Evolutionary conservation across 208 protist species (phyloP).

Genomic region (Trypanosoma boissoni): DNA sequence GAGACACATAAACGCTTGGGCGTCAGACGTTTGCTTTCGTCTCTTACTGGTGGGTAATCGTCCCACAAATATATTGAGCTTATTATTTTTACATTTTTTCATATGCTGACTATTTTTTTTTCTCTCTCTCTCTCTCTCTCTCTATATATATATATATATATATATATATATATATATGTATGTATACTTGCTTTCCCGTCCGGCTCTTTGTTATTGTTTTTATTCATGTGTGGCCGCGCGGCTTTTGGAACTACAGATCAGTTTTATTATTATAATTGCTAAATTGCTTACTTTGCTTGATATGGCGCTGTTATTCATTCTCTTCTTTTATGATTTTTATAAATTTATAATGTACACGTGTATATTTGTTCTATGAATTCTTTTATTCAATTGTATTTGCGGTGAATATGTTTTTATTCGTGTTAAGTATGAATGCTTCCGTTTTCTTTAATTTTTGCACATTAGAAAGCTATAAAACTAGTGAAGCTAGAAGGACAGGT

Average conservation of each 20-base stretch:
- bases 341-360: no score
- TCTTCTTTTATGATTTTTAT: slow-evolving; percentile 8
- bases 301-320: no score
- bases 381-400: not conserved
- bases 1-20: slow-evolving; percentile 66
- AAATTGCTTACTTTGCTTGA: no score
- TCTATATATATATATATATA: not conserved
- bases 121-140: slow-evolving; percentile 8
- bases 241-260: no score
- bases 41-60: slow-evolving; percentile 6
- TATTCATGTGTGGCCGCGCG: no score
- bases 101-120: slow-evolving; percentile 1
- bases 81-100: slow-evolving; percentile 12
- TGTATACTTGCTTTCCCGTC: not conserved
- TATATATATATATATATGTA: not conserved
- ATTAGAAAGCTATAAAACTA: slow-evolving; percentile 9
- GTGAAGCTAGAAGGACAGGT: not conserved
- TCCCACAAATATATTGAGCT: not conserved
- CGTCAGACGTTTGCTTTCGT: slow-evolving; percentile 31
- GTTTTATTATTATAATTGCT: no score
- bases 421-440: no score
- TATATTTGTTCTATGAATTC: not conserved
- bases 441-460: slow-evolving; percentile 2
- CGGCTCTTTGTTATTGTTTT: not conserved
- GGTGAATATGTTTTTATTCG: not conserved